These are phyloP conservation scores for Microcyclosporella mali DNA, from an alignment of 2,329 filamentous ascomycete species.

Conservation along the genomic window DNA sequence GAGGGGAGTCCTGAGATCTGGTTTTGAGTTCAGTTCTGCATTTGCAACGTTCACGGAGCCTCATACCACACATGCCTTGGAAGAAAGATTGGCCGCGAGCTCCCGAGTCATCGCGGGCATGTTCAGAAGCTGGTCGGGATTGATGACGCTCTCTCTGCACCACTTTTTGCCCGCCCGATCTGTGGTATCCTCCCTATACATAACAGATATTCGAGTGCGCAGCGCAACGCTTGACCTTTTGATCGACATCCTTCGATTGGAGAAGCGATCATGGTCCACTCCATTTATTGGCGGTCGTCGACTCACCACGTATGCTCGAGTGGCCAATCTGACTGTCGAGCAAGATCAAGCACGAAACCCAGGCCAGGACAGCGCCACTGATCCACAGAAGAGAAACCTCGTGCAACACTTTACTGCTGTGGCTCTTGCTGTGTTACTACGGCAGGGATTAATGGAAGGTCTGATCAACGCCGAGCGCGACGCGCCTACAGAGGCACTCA, in stretches of 20 bases:
- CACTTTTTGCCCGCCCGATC: slow-evolving; percentile 79
- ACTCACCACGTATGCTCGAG: slow-evolving; percentile 92
- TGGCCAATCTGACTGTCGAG: slow-evolving; percentile 71
- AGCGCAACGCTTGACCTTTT: slow-evolving; percentile 85
- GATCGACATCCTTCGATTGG: slow-evolving; percentile 79
- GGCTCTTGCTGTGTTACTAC: slow-evolving; percentile 76
- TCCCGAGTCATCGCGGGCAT: slow-evolving; percentile 88
- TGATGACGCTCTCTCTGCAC: slow-evolving; percentile 83
- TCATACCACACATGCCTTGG: slow-evolving; percentile 48
- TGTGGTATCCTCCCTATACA: slow-evolving; percentile 61
- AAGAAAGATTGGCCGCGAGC: slow-evolving; percentile 71
- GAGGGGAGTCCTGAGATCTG: slow-evolving; percentile 75
- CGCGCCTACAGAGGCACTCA: slow-evolving; percentile 62
- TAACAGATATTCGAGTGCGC: slow-evolving; percentile 50
- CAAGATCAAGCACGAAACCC: slow-evolving; percentile 46
- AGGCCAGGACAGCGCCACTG: slow-evolving; percentile 49
- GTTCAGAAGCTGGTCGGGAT: slow-evolving; percentile 86
- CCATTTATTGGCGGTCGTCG: slow-evolving; percentile 89
- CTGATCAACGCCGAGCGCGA: slow-evolving; percentile 59
- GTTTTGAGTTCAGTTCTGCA: slow-evolving; percentile 76
- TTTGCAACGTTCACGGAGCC: slow-evolving; percentile 93
- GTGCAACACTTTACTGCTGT: slow-evolving; percentile 92
- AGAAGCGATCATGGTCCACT: slow-evolving; percentile 88
- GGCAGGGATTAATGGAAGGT: slow-evolving; percentile 60
- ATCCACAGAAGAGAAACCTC: slow-evolving; percentile 63